Base-by-base conservation (phyloP, 805 yeast genomes). In the Zygosaccharomyces bailii region DNA sequence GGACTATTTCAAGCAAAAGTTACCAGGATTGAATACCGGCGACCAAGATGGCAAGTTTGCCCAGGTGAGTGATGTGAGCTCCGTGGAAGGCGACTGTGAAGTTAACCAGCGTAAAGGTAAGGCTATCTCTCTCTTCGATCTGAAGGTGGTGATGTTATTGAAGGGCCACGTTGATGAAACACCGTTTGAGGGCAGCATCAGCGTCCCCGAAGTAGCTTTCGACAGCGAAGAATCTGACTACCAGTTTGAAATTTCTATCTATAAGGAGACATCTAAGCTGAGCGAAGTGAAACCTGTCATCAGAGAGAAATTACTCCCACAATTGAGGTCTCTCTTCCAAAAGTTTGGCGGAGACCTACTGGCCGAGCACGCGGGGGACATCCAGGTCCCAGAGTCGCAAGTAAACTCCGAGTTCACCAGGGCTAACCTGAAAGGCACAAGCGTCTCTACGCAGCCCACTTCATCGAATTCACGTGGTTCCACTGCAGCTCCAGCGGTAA, bases 61-160 rank as follows among this genome's bases (percentile, higher is more conserved):
- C 10, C 54, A 58, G 21, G 59, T 67, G 11, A 43, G 66, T 9
- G 56, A 59, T 2, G 65, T 78, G 8, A 59, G 68, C 4, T 65
- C 73, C 2, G 53, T 91, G 16, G 96, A 86, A 57, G 99, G 99
- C 43, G 99, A 93, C 57, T 96, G 90, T 52, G 99, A 90, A 61
- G 98, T 93, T 23, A 84, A 88, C 54, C 99, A 93, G 70, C 80
- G 99, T 57, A 93, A 93, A 66, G 99, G 99, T 11, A 90, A 91
- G 65, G 95, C 91, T 19, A 90, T 93, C 56, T 85, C 95, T 4
- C 68, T 93, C 47, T 93, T 88, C 65, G 99, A 93, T 58, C 70
- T 93, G 61, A 76, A 80, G 49, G 49, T 90, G 39, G 80, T 76
- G 2, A 61, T 90, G 46, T 72, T 71, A n/a, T 78, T 81, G 55